These are phyloP conservation scores for Mucor mucedo DNA, from an alignment of 371 early-diverging fungal species.

Conservation along the genomic window DNA sequence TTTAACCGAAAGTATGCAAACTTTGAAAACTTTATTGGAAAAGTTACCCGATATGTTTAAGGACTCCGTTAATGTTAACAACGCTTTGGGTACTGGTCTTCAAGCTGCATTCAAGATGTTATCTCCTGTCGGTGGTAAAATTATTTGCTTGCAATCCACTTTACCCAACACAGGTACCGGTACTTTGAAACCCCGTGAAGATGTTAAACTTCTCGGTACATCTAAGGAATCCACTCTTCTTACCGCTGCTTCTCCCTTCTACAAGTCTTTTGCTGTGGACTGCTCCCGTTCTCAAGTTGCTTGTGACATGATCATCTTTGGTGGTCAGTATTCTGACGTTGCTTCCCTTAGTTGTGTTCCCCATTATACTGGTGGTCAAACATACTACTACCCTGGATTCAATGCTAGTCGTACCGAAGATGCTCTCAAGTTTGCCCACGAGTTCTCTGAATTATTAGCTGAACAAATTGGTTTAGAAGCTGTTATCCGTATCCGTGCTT, in stretches of 20 bases:
- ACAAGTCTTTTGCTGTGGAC: conserved; percentile 93
- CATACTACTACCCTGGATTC: conserved; percentile 96
- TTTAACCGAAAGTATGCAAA: conserved; percentile 74
- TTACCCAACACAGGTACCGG: conserved; percentile 87
- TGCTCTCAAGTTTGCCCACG: conserved; percentile 86
- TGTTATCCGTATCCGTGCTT: conserved; percentile 94
- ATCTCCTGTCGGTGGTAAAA: conserved; percentile 89
- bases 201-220: conserved; percentile 85
- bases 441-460: conserved; percentile 84
- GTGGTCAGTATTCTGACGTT: conserved; percentile 88
- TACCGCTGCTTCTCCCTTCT: conserved; percentile 85
- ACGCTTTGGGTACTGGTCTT: conserved; percentile 86
- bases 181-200: conserved; percentile 82
- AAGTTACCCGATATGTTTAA: conserved; percentile 86
- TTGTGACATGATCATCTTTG: conserved; percentile 94
- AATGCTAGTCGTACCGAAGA: conserved; percentile 88
- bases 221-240: conserved; percentile 85
- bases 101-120: conserved; percentile 85
- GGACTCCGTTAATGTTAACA: conserved; percentile 74
- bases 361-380: conserved; percentile 94
- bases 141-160: conserved; percentile 81
- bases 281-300: conserved; percentile 92
- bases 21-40: conserved; percentile 74
- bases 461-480: conserved; percentile 93
- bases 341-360: conserved; percentile 88